phyloP scores from a whole-genome alignment of 1,139 yeast genomes.

The Debaryomyces sp. region DNA sequence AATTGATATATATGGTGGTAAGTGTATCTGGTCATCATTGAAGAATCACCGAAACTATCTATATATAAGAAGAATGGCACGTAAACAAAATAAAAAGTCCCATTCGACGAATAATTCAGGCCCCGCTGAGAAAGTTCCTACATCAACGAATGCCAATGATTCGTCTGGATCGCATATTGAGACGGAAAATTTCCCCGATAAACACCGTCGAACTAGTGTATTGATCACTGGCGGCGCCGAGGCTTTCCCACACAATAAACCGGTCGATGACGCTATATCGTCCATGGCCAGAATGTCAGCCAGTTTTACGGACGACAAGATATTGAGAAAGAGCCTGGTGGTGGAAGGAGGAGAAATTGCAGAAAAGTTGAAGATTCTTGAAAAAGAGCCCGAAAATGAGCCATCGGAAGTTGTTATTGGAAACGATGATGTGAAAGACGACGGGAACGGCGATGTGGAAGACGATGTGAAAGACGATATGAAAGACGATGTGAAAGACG shows the following conservation, averaged over 20 bases:
- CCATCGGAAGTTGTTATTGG: neutral
- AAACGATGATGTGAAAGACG: neutral
- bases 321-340: constrained; percentile 14
- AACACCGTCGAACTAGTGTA: constrained; percentile 4
- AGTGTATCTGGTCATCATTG: neutral
- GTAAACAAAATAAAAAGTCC: neutral
- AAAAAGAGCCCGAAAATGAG: neutral
- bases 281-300: constrained; percentile 18
- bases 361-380: neutral
- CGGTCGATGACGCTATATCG: constrained; percentile 18
- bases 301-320: constrained; percentile 15
- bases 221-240: constrained; percentile 3
- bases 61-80: neutral
- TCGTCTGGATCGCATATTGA: neutral
- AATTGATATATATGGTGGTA: neutral
- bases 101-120: neutral
- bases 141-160: neutral
- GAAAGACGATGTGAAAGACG: neutral
- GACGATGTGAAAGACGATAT: neutral
- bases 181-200: neutral
- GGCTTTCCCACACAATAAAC: neutral
- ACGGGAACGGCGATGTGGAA: neutral
- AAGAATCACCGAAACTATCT: neutral
- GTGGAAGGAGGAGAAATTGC: neutral
- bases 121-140: neutral